phyloP scores from a whole-genome alignment of 192 early-diverging fungal species.

The Lobosporangium transversale region DNA sequence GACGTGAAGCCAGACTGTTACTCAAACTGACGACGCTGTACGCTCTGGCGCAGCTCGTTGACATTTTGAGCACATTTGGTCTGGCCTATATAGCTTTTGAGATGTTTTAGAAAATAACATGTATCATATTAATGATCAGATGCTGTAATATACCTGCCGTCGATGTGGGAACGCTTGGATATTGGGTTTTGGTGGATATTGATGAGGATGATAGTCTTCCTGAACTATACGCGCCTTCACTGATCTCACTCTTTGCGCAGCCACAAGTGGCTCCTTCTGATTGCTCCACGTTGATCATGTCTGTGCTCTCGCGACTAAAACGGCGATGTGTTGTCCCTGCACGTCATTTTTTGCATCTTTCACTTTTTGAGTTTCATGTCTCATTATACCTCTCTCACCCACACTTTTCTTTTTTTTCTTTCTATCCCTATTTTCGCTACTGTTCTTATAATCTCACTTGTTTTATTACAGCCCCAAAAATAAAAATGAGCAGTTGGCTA shows the following conservation, averaged over 20 bases:
- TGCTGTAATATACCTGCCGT: no score
- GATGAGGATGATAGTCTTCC: no score
- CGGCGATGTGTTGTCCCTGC: not conserved
- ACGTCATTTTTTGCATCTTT: not conserved
- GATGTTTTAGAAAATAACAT: constrained; percentile 35
- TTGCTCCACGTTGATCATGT: not conserved
- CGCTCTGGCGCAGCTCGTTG: constrained; percentile 58
- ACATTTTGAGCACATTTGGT: constrained; percentile 57
- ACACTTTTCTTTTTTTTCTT: not conserved
- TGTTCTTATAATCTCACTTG: not conserved
- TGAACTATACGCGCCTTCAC: no score
- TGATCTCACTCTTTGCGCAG: no score
- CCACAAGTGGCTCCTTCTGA: no score
- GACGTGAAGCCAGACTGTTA: constrained; percentile 52
- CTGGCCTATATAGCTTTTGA: constrained; percentile 63
- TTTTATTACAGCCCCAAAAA: not conserved
- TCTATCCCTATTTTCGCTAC: not conserved
- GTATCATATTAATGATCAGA: no score
- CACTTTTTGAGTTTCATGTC: not conserved
- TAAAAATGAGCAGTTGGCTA: constrained; percentile 7
- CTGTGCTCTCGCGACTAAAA: not conserved
- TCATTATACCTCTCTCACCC: no score
- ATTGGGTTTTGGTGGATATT: no score
- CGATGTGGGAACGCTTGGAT: no score
- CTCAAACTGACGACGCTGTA: constrained; percentile 59